phyloP scores from a whole-genome alignment of 169 alveolate genomes.

The Plasmodium malariae region DNA sequence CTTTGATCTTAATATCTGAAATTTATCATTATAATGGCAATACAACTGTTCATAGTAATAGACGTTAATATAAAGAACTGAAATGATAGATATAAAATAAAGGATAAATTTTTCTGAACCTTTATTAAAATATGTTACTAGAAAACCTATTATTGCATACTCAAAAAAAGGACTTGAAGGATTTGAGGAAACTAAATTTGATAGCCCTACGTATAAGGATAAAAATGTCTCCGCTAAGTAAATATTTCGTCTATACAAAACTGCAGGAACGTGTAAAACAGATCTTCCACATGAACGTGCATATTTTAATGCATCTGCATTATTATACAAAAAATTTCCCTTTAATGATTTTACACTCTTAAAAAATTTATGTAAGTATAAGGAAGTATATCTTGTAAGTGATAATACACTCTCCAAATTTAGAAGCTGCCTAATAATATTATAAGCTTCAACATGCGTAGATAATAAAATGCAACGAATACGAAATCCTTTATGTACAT shows the following conservation, averaged over 20 bases:
- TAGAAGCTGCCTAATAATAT: slow-evolving; percentile 65
- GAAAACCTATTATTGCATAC: slow-evolving; percentile 56
- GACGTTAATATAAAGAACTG: slow-evolving; percentile 37
- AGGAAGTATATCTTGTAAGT: slow-evolving; percentile 69
- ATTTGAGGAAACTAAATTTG: slow-evolving; percentile 75
- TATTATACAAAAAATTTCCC: slow-evolving; percentile 25
- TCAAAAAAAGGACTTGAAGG: slow-evolving; percentile 76
- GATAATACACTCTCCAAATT: slow-evolving; percentile 66
- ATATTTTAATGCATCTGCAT: slow-evolving; percentile 14
- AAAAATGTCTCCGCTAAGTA: slow-evolving; percentile 71
- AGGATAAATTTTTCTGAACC: slow-evolving; percentile 53
- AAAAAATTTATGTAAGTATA: slow-evolving; percentile 69
- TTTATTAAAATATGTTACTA: slow-evolving; percentile 40
- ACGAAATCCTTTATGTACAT: slow-evolving; percentile 56
- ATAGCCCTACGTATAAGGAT: slow-evolving; percentile 72
- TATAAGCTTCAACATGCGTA: slow-evolving; percentile 48
- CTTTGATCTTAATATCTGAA: slow-evolving; percentile 22
- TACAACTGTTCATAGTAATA: slow-evolving; percentile 75
- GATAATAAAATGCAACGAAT: slow-evolving; percentile 35
- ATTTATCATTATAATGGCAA: slow-evolving; percentile 28
- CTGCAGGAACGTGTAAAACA: slow-evolving; percentile 62
- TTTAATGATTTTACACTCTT: slow-evolving; percentile 37
- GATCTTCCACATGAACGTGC: slow-evolving; percentile 54
- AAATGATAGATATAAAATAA: slow-evolving; percentile 41
- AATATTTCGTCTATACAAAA: slow-evolving; percentile 51